phyloP scores from a whole-genome alignment of 139 green algal genomes.

The Gonium pectorale region DNA sequence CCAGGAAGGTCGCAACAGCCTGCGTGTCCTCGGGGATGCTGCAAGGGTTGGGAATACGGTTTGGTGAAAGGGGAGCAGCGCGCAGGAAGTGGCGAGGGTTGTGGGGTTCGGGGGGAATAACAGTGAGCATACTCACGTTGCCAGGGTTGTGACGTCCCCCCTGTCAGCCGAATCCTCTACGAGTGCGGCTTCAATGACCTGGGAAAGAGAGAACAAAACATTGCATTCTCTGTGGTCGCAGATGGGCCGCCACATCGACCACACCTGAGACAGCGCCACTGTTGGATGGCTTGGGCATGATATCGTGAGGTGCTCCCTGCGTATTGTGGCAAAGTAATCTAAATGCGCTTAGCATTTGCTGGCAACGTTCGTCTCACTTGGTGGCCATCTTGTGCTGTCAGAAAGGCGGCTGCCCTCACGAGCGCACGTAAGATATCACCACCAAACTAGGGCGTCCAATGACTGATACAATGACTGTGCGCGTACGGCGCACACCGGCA shows the following conservation, averaged over 20 bases:
- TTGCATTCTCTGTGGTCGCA: neutral
- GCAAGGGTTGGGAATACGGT: conserved; percentile 19
- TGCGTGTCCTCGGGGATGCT: conserved; percentile 81
- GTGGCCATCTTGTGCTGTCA: no score
- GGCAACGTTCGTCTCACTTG: no score
- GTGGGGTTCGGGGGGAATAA: no score
- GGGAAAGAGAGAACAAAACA: neutral
- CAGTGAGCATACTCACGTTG: conserved; percentile 91
- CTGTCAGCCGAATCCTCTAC: conserved; percentile 87
- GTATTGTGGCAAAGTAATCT: neutral
- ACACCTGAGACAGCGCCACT: conserved; percentile 73
- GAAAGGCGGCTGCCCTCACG: no score
- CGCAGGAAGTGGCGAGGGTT: neutral
- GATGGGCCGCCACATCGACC: neutral
- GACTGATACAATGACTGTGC: no score
- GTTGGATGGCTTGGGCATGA: conserved; percentile 85
- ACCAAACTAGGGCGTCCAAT: no score
- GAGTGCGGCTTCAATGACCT: conserved; percentile 59
- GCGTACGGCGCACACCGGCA: no score
- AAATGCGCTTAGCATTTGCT: no score
- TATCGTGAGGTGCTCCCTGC: conserved; percentile 55
- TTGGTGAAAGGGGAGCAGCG: neutral
- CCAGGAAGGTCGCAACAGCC: conserved; percentile 88
- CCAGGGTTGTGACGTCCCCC: conserved; percentile 91
- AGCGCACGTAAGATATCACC: no score